These are phyloP conservation scores for Eremochloa ophiuroides DNA, from an alignment of 176 grass and related monocot genomes.

Conservation along the genomic window DNA sequence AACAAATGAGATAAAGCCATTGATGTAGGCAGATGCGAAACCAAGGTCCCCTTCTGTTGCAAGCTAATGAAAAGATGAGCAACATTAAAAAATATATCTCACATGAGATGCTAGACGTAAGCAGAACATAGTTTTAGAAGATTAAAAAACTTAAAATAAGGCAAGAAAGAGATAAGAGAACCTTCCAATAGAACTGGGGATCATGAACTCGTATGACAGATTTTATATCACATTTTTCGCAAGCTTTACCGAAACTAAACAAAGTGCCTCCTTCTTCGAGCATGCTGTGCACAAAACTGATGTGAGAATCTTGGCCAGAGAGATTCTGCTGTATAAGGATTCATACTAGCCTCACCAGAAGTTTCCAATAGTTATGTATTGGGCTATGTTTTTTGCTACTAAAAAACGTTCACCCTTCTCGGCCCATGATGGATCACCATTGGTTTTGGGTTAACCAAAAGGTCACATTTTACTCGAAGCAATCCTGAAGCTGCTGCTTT, in stretches of 20 bases:
- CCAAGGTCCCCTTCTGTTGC: constrained; percentile 69
- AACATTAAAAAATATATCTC: background rate
- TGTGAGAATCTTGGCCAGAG: background rate
- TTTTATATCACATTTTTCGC: constrained; percentile 40
- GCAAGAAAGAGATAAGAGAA: background rate
- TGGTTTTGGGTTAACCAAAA: constrained; percentile 58
- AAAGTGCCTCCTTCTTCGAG: constrained; percentile 70
- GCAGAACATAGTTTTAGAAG: background rate
- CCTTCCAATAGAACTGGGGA: constrained; percentile 89
- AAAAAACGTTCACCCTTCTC: constrained; percentile 60
- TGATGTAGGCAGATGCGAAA: constrained; percentile 75
- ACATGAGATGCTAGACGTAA: background rate
- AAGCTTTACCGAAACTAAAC: constrained; percentile 48
- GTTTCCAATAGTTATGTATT: constrained; percentile 56
- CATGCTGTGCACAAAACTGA: constrained; percentile 20
- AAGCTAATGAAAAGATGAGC: constrained; percentile 23
- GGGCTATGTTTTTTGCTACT: constrained; percentile 54
- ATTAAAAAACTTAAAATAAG: background rate
- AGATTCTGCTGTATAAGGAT: background rate
- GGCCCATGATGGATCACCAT: constrained; percentile 63
- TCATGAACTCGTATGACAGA: constrained; percentile 56
- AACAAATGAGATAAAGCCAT: constrained; percentile 64
- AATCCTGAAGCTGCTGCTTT: constrained; percentile 51
- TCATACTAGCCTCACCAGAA: constrained; percentile 39
- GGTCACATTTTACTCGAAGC: constrained; percentile 19